Evolutionary conservation across 306 rosid genomes (phyloP), one percentile per base, ranked within the genome.

Genomic region (Prosopis cineraria): DNA sequence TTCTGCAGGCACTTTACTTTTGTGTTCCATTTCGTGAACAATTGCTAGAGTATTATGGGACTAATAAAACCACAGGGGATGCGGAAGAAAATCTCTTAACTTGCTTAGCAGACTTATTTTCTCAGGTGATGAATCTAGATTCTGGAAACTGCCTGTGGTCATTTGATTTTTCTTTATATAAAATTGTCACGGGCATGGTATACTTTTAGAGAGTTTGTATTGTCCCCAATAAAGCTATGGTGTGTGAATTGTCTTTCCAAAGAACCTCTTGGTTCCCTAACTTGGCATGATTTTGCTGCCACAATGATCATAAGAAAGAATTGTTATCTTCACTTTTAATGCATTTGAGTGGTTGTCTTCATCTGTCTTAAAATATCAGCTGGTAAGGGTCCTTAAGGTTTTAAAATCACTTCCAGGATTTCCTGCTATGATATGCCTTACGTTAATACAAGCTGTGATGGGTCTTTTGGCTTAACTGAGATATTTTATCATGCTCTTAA

Each of bases 11-110:
- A 17, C 91, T 93, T 37, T 93, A 93, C 87, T 93, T 93, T 81
- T 93, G 98, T 72, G 98, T 93, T 77, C 98, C 98, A 41, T 93
- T 93, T 74, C 98, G 98, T 0, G 96, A 93, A 72, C 98, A 93
- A 64, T 77, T 93, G 82, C 79, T 93, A 47, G 94, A 90, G 47
- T 93, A 88, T 55, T 93, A 88, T 85, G 82, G 87, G 66, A 91
- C 60, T 78, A 82, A 78, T 87, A 93, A 84, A 83, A 86, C 72
- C 53, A 20, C 83, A 56, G 94, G 79, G 34, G 96, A 89, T 55
- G 88, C 85, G 0, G 96, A 93, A 79, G 98, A 93, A 80, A 93
- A 93, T 85, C 96, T 93, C 29, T 85, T 93, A 80, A 89, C 98
- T 41, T 93, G 98, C 88, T 84, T 93, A 68, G 98, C 96, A 3